These are phyloP conservation scores for Brassica balearica DNA, from an alignment of 441 rosid species.

Conservation along the genomic window DNA sequence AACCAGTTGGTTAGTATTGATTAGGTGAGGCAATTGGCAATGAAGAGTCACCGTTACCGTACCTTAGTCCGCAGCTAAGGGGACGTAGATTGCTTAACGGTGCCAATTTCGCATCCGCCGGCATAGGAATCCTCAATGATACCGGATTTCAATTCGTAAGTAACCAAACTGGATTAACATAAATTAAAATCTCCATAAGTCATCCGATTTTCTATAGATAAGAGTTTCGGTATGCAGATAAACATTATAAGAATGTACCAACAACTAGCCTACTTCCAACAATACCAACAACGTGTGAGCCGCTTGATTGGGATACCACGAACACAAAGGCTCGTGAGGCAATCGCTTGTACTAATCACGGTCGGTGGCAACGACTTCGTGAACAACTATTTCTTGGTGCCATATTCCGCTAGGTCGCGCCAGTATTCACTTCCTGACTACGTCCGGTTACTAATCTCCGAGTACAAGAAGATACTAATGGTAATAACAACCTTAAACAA, in stretches of 20 bases:
- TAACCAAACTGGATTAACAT: background rate
- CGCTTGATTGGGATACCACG: slow-evolving; percentile 47
- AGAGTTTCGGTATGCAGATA: slow-evolving; percentile 41
- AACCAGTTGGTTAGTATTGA: slow-evolving; percentile 2
- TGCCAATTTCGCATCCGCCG: slow-evolving; percentile 60
- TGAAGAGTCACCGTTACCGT: slow-evolving; percentile 49
- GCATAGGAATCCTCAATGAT: slow-evolving; percentile 59
- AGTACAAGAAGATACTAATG: slow-evolving; percentile 50
- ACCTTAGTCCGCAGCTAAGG: slow-evolving; percentile 46
- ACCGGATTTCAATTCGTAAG: slow-evolving; percentile 58
- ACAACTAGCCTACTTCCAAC: slow-evolving; percentile 54
- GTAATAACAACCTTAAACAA: slow-evolving; percentile 36
- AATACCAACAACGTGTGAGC: slow-evolving; percentile 55
- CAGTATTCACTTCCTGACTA: slow-evolving; percentile 56
- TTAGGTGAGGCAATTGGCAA: slow-evolving; percentile 45
- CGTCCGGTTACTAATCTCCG: slow-evolving; percentile 52
- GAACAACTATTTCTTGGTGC: slow-evolving; percentile 66
- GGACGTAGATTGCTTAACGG: slow-evolving; percentile 50
- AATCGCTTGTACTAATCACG: slow-evolving; percentile 55
- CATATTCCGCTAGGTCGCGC: slow-evolving; percentile 63
- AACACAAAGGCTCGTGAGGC: slow-evolving; percentile 49
- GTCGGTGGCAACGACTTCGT: slow-evolving; percentile 72
- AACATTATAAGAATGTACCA: slow-evolving; percentile 58
- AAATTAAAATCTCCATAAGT: background rate
- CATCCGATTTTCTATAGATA: background rate